Percentiles rank a stretch among this genome's conserved stretches.
Conservation (phyloP, 352 stramenopile species). For the Thraustotheca clavata region DNA sequence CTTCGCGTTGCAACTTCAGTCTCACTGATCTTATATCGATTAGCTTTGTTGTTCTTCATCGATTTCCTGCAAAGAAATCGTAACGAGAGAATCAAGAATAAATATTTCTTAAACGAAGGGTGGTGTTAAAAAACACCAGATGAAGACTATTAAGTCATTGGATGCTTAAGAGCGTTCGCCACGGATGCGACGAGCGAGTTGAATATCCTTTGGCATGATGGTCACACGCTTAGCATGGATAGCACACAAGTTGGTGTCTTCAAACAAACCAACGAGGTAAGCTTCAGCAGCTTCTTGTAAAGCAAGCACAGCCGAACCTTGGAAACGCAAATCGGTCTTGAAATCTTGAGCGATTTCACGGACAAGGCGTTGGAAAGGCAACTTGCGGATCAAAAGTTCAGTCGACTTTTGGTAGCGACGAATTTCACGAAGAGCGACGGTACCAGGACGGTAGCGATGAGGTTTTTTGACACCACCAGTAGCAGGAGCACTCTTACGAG, state of each 20-base stretch:
- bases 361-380: slow-evolving; percentile 70
- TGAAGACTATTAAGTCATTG: neutral
- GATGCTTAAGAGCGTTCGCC: slow-evolving; percentile 21
- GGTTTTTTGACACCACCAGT: slow-evolving; percentile 31
- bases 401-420: slow-evolving; percentile 84
- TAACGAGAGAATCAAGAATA: neutral
- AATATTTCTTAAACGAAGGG: slow-evolving; percentile 14
- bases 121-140: slow-evolving; percentile 29
- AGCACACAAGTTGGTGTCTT: slow-evolving; percentile 91
- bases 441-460: slow-evolving; percentile 69
- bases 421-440: slow-evolving; percentile 78
- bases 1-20: neutral
- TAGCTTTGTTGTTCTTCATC: neutral
- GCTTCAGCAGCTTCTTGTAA: slow-evolving; percentile 25
- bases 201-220: slow-evolving; percentile 84
- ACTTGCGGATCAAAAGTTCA: slow-evolving; percentile 76
- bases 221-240: slow-evolving; percentile 92
- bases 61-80: no score
- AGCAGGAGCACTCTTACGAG: slow-evolving; percentile 28
- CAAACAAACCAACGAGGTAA: slow-evolving; percentile 53
- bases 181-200: slow-evolving; percentile 22
- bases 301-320: slow-evolving; percentile 44
- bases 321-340: slow-evolving; percentile 72
- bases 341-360: slow-evolving; percentile 72
- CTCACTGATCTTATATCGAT: neutral